Percentiles rank a stretch among this genome's conserved stretches.
phyloP scores from a whole-genome alignment of 805 yeast species.

The Candida takata region DNA sequence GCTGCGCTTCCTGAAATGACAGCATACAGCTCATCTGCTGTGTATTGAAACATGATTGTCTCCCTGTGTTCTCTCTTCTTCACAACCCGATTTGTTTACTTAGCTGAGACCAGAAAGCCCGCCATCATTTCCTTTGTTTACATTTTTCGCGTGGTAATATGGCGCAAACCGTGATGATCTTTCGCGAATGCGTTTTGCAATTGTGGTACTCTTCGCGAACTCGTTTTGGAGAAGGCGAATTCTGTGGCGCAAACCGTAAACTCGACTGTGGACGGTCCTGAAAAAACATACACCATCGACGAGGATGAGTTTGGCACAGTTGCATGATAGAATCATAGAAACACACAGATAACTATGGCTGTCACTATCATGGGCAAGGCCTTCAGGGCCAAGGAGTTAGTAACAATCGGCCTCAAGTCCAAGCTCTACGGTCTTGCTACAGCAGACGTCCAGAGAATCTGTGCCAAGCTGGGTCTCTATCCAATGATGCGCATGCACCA shows the following conservation, averaged over 20 bases:
- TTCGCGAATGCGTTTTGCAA: background rate
- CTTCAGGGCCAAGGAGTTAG: conserved; percentile 24
- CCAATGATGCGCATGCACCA: conserved; percentile 95
- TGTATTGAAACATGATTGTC: conserved; percentile 12
- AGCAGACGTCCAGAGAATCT: conserved; percentile 61
- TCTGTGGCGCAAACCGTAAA: background rate
- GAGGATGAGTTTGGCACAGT: too few species aligned
- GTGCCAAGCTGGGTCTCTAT: conserved; percentile 85
- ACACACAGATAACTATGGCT: conserved; percentile 18
- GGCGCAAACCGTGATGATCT: too few species aligned
- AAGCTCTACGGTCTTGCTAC: conserved; percentile 86
- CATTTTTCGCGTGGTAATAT: conserved; percentile 1
- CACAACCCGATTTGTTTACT: too few species aligned
- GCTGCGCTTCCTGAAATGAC: conserved; percentile 6
- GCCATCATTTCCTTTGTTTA: conserved; percentile 1
- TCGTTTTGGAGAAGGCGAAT: too few species aligned
- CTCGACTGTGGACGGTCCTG: background rate
- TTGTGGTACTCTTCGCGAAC: background rate
- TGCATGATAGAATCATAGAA: too few species aligned
- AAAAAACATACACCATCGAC: background rate
- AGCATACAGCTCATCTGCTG: conserved; percentile 12
- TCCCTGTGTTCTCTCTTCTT: too few species aligned
- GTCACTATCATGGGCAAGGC: conserved; percentile 24
- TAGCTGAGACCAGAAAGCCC: too few species aligned
- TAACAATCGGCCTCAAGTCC: conserved; percentile 58